A percentile compares a stretch with the other conserved stretches of the same genome.
Conservation (phyloP, 192 early-diverging fungal genomes). For the Mortierella hygrophila region DNA sequence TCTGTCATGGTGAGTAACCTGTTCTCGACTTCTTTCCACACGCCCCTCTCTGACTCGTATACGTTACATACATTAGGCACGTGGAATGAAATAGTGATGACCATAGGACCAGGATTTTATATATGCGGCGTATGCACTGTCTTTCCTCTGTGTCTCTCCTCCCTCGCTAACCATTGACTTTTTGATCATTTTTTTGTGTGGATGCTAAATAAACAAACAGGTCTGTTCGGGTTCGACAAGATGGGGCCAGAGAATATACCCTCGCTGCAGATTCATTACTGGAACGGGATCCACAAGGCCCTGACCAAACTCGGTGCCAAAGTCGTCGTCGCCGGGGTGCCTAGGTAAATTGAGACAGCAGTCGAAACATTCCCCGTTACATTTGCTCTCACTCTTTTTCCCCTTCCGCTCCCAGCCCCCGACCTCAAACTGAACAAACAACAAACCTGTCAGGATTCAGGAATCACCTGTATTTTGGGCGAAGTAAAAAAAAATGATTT, state of each 20-base stretch:
- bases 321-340: slow-evolving; percentile 84
- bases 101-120: neutral
- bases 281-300: slow-evolving; percentile 84
- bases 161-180: neutral
- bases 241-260: slow-evolving; percentile 83
- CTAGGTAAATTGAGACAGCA: slow-evolving; percentile 46
- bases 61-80: neutral
- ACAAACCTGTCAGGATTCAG: neutral
- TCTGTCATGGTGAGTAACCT: slow-evolving; percentile 82
- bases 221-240: slow-evolving; percentile 93
- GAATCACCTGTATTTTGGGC: neutral
- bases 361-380: neutral
- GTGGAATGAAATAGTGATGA: neutral
- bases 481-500: neutral
- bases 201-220: slow-evolving; percentile 19
- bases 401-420: neutral
- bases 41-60: neutral
- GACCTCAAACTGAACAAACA: neutral
- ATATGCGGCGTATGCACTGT: neutral
- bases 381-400: neutral
- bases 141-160: neutral
- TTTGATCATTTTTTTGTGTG: neutral
- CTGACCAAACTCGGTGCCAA: slow-evolving; percentile 83
- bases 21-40: neutral
- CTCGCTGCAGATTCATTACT: slow-evolving; percentile 88